A percentile compares a stretch with the other conserved stretches of the same genome.
These are phyloP conservation scores for Penicillium rolfsii DNA, from an alignment of 2,329 filamentous ascomycete genomes.

Conservation along the genomic window DNA sequence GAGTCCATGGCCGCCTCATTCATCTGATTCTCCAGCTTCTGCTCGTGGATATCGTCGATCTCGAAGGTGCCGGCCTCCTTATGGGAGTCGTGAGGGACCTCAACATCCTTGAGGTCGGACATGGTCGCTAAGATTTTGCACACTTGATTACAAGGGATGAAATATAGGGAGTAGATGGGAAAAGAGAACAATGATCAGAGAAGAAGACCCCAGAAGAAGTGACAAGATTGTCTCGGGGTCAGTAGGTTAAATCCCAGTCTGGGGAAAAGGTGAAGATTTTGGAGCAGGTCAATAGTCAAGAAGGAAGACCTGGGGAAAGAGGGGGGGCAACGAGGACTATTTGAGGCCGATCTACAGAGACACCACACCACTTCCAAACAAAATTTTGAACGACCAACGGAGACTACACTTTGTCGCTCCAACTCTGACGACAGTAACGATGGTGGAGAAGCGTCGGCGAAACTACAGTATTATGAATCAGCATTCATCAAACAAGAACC, in stretches of 20 bases:
- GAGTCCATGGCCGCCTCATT: conserved; percentile 39
- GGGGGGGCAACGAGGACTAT: conserved; percentile 22
- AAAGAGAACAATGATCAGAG: not conserved
- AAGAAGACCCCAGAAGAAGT: not conserved
- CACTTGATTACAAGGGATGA: conserved; percentile 4
- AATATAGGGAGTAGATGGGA: not conserved
- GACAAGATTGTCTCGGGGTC: not conserved
- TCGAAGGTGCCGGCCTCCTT: conserved; percentile 33
- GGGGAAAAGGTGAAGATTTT: not conserved
- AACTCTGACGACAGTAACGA: conserved; percentile 11
- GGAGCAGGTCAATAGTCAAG: conserved; percentile 1
- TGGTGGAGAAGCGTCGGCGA: conserved; percentile 17
- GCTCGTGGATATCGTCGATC: conserved; percentile 33
- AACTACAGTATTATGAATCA: conserved; percentile 3
- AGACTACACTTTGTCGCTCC: conserved; percentile 17
- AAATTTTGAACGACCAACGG: conserved; percentile 11
- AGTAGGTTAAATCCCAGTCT: not conserved
- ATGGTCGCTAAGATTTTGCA: conserved; percentile 13
- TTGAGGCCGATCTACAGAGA: conserved; percentile 21
- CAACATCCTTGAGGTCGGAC: conserved; percentile 33
- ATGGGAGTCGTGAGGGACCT: conserved; percentile 29
- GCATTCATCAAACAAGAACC: conserved; percentile 4
- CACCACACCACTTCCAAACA: not conserved
- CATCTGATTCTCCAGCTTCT: conserved; percentile 27
- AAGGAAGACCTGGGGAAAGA: conserved; percentile 7